These are phyloP conservation scores for Neospermospora avenae DNA, from an alignment of 2,329 filamentous ascomycete species.

Conservation along the genomic window DNA sequence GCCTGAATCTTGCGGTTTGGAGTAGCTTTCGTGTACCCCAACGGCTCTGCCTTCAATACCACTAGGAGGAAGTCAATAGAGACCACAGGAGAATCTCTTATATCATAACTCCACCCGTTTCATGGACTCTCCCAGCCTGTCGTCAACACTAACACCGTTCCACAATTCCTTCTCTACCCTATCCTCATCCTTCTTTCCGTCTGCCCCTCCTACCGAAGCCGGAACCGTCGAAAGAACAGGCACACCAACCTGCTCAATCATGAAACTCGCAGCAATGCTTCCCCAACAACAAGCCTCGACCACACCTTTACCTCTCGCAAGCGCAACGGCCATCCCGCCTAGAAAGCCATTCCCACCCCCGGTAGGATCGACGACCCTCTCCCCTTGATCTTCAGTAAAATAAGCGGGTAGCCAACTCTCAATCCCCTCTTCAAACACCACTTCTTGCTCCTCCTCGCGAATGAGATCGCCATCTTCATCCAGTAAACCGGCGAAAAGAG, in stretches of 20 bases:
- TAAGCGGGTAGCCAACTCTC: constrained; percentile 78
- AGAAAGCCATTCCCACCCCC: constrained; percentile 93
- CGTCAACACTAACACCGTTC: constrained; percentile 55
- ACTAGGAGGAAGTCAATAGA: no score
- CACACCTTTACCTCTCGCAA: constrained; percentile 57
- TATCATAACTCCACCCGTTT: constrained; percentile 6
- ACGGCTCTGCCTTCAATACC: no score
- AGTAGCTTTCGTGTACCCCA: no score
- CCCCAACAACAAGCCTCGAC: constrained; percentile 76
- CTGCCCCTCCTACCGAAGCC: not conserved
- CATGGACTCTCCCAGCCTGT: constrained; percentile 50
- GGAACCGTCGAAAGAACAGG: constrained; percentile 52
- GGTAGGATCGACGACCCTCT: constrained; percentile 80
- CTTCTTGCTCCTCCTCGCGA: constrained; percentile 49
- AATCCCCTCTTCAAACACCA: constrained; percentile 48
- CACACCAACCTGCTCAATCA: constrained; percentile 90
- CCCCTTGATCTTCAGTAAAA: constrained; percentile 41
- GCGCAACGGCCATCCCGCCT: constrained; percentile 53
- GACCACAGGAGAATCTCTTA: no score
- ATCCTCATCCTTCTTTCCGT: constrained; percentile 23
- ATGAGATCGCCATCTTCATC: constrained; percentile 47
- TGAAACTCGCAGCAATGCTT: constrained; percentile 81
- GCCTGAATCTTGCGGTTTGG: no score
- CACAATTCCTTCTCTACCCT: constrained; percentile 51
- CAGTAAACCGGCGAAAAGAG: constrained; percentile 56